phyloP scores from a whole-genome alignment of 2,329 filamentous ascomycete genomes.

The Colletotrichum siamense region DNA sequence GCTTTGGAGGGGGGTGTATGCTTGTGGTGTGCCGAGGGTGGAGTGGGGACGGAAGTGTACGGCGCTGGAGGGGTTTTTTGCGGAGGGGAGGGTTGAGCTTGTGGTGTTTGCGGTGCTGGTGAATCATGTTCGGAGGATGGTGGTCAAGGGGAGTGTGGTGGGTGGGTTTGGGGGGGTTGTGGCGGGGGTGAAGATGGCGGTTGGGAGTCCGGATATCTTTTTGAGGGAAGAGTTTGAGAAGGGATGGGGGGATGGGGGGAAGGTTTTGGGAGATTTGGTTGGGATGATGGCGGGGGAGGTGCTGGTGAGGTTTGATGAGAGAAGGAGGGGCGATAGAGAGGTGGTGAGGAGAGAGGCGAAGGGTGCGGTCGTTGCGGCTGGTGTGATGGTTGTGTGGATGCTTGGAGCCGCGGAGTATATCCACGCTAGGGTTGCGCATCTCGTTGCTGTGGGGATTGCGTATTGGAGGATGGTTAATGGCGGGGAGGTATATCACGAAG shows the following conservation, averaged over 20 bases:
- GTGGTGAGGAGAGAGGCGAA: background rate
- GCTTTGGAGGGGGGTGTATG: background rate
- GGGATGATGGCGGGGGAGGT: constrained; percentile 1
- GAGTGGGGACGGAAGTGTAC: background rate
- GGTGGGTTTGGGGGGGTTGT: constrained; percentile 35
- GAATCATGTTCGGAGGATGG: constrained; percentile 43
- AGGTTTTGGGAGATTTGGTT: background rate
- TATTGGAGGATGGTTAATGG: constrained; percentile 23
- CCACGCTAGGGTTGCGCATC: constrained; percentile 31
- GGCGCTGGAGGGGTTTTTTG: constrained; percentile 21
- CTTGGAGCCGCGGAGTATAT: constrained; percentile 33
- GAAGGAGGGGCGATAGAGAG: no score
- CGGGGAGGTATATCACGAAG: background rate
- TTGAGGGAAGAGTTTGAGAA: constrained; percentile 28
- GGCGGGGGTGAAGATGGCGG: constrained; percentile 40
- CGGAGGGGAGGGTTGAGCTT: background rate
- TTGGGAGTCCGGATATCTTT: constrained; percentile 39
- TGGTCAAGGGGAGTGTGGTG: constrained; percentile 33
- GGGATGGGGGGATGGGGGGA: background rate
- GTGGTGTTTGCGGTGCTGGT: constrained; percentile 39
- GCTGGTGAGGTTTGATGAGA: background rate
- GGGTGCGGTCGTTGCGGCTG: background rate
- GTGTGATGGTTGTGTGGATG: constrained; percentile 29
- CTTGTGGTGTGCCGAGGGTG: background rate
- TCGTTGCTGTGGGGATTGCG: constrained; percentile 31